A percentile compares a stretch with the other conserved stretches of the same genome.
These are phyloP conservation scores for Saraca asoca DNA, from an alignment of 331 rosid genomes.

Conservation along the genomic window DNA sequence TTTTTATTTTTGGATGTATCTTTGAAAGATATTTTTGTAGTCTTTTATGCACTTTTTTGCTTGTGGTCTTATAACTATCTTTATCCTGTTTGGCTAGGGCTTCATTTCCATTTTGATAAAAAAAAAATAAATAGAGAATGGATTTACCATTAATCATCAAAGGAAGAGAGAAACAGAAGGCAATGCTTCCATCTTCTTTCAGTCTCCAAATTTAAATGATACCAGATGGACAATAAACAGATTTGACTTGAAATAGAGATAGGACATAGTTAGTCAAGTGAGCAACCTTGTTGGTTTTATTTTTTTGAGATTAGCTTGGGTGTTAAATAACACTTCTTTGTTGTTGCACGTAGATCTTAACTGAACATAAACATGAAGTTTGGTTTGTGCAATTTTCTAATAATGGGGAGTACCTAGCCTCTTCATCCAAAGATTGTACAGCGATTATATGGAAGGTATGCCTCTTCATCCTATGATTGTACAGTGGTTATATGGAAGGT, in stretches of 20 bases:
- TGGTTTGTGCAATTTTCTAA: slow-evolving; percentile 95
- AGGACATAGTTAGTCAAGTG: slow-evolving; percentile 22
- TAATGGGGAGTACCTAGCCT: slow-evolving; percentile 80
- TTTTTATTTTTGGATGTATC: slow-evolving; percentile 9
- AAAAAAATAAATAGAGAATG: neutral
- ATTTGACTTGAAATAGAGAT: slow-evolving; percentile 22
- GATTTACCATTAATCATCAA: slow-evolving; percentile 19
- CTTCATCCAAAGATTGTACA: slow-evolving; percentile 82
- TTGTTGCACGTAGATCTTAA: slow-evolving; percentile 67
- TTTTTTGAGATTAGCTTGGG: slow-evolving; percentile 9
- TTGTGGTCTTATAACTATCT: slow-evolving; percentile 4
- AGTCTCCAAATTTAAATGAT: neutral
- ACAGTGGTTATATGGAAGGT: slow-evolving; percentile 95
- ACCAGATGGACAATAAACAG: slow-evolving; percentile 1
- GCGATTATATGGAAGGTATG: slow-evolving; percentile 89
- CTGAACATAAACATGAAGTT: slow-evolving; percentile 83
- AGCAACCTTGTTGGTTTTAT: neutral
- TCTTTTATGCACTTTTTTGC: neutral
- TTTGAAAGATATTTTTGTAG: neutral
- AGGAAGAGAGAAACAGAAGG: neutral
- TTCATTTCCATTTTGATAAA: neutral
- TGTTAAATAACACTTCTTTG: slow-evolving; percentile 29
- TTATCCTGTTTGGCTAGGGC: slow-evolving; percentile 4
- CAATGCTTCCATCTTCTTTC: slow-evolving; percentile 16
- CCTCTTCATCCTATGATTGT: slow-evolving; percentile 87